phyloP scores from a whole-genome alignment of 2,329 filamentous ascomycete genomes.

The Hirsutella rhossiliensis region DNA sequence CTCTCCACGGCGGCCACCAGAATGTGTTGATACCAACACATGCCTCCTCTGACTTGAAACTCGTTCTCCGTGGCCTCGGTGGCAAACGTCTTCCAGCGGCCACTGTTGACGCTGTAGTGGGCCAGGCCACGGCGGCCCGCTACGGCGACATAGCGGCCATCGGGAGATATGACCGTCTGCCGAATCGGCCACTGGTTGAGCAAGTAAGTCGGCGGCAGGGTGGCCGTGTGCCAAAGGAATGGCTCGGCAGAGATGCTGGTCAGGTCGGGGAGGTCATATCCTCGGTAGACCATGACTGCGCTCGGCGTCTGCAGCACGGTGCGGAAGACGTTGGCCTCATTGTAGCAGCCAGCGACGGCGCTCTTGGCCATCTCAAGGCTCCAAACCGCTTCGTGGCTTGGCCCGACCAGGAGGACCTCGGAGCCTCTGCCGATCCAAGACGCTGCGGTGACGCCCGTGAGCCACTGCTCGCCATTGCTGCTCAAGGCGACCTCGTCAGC shows the following conservation, averaged over 20 bases:
- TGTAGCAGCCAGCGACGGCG: conserved; percentile 85
- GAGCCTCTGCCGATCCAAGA: conserved; percentile 83
- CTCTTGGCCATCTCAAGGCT: conserved; percentile 86
- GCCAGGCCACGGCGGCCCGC: conserved; percentile 85
- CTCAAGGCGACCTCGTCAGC: conserved; percentile 52
- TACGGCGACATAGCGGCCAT: conserved; percentile 91
- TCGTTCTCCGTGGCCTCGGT: conserved; percentile 74
- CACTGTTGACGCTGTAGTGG: conserved; percentile 90
- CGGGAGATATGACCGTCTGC: conserved; percentile 74
- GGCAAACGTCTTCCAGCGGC: conserved; percentile 89
- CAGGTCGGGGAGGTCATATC: conserved; percentile 81
- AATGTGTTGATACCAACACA: conserved; percentile 98
- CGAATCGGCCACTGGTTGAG: conserved; percentile 89
- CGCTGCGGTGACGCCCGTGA: conserved; percentile 65
- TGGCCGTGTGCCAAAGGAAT: conserved; percentile 88
- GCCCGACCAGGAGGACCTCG: conserved; percentile 65
- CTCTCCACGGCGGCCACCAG: conserved; percentile 88
- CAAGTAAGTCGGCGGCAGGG: conserved; percentile 74
- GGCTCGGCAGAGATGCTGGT: conserved; percentile 87
- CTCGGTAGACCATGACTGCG: conserved; percentile 83
- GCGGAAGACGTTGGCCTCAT: conserved; percentile 77
- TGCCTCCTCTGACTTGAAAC: conserved; percentile 85
- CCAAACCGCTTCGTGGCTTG: conserved; percentile 70
- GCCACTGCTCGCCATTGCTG: conserved; percentile 68
- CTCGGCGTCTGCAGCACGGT: conserved; percentile 82